Conservation (phyloP, 2,329 filamentous ascomycete genomes). For the Claviceps pazoutovae region DNA sequence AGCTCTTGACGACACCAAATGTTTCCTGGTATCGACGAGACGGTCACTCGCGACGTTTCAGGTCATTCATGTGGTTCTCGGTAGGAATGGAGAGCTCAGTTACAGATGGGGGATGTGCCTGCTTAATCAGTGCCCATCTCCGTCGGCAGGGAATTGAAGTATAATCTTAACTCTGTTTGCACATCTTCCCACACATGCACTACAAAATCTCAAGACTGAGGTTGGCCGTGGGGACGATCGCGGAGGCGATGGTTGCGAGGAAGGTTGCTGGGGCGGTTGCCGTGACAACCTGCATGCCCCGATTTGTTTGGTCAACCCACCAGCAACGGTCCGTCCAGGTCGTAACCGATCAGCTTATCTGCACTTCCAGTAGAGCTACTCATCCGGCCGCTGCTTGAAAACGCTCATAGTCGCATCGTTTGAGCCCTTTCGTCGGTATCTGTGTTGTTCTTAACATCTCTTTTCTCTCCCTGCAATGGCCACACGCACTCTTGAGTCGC, state of each 20-base stretch:
- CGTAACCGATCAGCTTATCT: not conserved
- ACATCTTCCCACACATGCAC: not conserved
- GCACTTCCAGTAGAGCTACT: not conserved
- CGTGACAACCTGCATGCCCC: conserved; percentile 2
- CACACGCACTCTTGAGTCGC: conserved; percentile 65
- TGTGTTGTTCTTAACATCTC: not conserved
- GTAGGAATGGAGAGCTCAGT: not conserved
- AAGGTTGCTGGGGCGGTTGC: conserved; percentile 2
- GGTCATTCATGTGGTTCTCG: not conserved
- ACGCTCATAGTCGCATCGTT: not conserved
- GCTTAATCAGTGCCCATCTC: not conserved
- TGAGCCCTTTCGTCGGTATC: not conserved
- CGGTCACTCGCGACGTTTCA: not conserved
- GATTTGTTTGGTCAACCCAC: conserved; percentile 1
- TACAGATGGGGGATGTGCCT: not conserved
- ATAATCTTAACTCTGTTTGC: not conserved
- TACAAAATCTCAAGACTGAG: not conserved
- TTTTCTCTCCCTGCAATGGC: conserved; percentile 41
- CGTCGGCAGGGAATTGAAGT: not conserved
- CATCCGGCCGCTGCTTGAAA: not conserved
- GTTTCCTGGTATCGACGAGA: no score
- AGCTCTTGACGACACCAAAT: no score
- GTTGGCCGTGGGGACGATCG: not conserved
- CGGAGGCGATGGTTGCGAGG: not conserved
- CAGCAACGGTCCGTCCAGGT: not conserved